These are phyloP conservation scores for Hymenoscyphus infarciens DNA, from an alignment of 2,329 filamentous ascomycete genomes.

Conservation along the genomic window DNA sequence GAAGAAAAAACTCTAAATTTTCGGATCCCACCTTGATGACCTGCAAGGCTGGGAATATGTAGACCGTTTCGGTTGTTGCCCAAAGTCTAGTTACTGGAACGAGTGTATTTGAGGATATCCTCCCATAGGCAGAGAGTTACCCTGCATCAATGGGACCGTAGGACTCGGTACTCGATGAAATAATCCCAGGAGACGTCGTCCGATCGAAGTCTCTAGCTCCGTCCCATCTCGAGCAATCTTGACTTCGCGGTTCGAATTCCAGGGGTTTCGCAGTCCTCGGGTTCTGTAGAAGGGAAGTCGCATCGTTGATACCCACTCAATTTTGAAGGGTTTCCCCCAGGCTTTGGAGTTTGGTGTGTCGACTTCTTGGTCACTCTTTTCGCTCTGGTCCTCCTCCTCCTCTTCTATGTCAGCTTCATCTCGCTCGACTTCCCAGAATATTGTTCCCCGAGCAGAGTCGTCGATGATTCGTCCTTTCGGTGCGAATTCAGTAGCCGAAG, in stretches of 20 bases:
- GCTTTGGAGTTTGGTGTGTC: conserved; percentile 43
- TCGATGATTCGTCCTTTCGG: conserved; percentile 87
- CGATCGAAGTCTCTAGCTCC: conserved; percentile 81
- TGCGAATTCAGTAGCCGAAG: conserved; percentile 71
- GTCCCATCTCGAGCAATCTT: conserved; percentile 96
- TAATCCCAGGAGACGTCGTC: conserved; percentile 70
- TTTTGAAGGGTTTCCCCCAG: conserved; percentile 87
- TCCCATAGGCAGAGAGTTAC: conserved; percentile 20
- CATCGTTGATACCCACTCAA: conserved; percentile 85
- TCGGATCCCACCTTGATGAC: not conserved
- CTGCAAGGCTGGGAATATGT: not conserved
- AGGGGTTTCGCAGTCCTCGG: conserved; percentile 81
- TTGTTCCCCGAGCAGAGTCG: conserved; percentile 88
- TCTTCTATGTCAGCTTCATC: conserved; percentile 49
- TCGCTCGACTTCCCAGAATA: conserved; percentile 87
- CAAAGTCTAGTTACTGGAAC: conserved; percentile 14
- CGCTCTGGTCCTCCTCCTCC: conserved; percentile 41
- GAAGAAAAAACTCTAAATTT: not conserved
- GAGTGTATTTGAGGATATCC: conserved; percentile 27
- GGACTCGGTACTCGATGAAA: conserved; percentile 57
- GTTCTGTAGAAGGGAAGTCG: conserved; percentile 86
- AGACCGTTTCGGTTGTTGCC: not conserved
- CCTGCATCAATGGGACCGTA: conserved; percentile 21
- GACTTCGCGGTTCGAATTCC: conserved; percentile 92
- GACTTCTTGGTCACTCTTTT: conserved; percentile 39